A percentile compares a stretch with the other conserved stretches of the same genome.
phyloP scores from a whole-genome alignment of 2,329 filamentous ascomycete species.

The Didymella lethalis region DNA sequence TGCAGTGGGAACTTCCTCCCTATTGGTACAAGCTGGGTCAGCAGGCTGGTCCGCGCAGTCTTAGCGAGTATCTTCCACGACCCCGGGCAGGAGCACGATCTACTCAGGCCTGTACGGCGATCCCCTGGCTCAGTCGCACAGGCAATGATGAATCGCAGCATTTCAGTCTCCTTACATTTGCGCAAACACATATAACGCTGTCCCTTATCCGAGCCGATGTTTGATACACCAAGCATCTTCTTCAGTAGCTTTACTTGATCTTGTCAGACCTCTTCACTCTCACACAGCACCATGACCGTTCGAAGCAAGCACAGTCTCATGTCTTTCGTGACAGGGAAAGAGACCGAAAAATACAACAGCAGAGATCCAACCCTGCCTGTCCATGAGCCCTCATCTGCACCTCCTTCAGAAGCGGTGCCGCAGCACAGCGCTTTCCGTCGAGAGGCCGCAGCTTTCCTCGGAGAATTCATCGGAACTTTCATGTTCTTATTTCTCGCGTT shows the following conservation, averaged over 20 bases:
- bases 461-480: conserved; percentile 57
- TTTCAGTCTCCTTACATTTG: conserved; percentile 17
- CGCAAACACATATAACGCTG: conserved; percentile 18
- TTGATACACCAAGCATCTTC: conserved; percentile 1
- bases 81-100: conserved; percentile 16
- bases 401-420: conserved; percentile 14
- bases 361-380: conserved; percentile 18
- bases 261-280: neutral
- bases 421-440: conserved; percentile 22
- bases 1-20: conserved; percentile 8
- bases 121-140: conserved; percentile 19
- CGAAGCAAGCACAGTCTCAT: conserved; percentile 23
- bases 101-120: conserved; percentile 17
- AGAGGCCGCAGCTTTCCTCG: conserved; percentile 42
- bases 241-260: neutral
- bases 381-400: conserved; percentile 24
- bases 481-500: conserved; percentile 54
- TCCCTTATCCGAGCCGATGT: conserved; percentile 4
- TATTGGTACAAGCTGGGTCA: conserved; percentile 21
- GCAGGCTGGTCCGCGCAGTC: conserved; percentile 19
- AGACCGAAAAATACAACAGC: conserved; percentile 15
- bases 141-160: conserved; percentile 7
- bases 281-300: conserved; percentile 13
- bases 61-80: conserved; percentile 11
- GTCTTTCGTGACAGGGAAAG: conserved; percentile 21